A percentile compares a stretch with the other conserved stretches of the same genome.
Evolutionary conservation across 306 rosid genomes (phyloP).

Genomic region (Cotoneaster glaucophyllus): DNA sequence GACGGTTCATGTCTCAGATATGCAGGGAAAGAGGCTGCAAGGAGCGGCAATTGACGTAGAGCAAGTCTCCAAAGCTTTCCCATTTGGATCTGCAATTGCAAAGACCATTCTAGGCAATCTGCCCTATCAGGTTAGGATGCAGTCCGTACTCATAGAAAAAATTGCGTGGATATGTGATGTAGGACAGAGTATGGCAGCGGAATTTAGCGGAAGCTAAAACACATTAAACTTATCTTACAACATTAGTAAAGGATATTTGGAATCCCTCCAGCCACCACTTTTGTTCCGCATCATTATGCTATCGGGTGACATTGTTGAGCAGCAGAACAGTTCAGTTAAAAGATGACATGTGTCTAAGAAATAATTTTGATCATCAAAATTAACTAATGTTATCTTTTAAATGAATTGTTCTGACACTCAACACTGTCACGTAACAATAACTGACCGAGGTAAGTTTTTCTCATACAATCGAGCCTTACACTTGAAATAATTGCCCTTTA

Average conservation of each 20-base stretch:
- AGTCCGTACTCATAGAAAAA: background rate
- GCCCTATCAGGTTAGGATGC: conserved; percentile 63
- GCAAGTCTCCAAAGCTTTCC: conserved; percentile 72
- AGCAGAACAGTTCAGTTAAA: too few species aligned
- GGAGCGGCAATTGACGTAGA: conserved; percentile 44
- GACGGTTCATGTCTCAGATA: conserved; percentile 65
- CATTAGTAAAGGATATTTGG: too few species aligned
- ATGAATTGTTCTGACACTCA: background rate
- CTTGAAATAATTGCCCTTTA: background rate
- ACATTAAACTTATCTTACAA: too few species aligned
- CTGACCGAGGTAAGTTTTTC: too few species aligned
- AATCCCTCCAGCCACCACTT: too few species aligned
- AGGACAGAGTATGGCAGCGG: too few species aligned
- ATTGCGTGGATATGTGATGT: background rate
- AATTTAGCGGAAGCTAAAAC: too few species aligned
- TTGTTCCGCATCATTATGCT: too few species aligned
- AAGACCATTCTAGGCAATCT: conserved; percentile 65
- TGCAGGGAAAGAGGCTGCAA: conserved; percentile 44
- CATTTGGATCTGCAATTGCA: conserved; percentile 88
- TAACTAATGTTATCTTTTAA: too few species aligned
- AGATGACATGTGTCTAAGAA: too few species aligned
- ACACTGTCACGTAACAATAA: too few species aligned
- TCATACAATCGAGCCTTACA: background rate
- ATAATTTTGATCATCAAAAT: too few species aligned
- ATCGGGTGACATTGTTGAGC: background rate